Conservation (phyloP, 768 basidiomycete species). For the Mycena alexandri region DNA sequence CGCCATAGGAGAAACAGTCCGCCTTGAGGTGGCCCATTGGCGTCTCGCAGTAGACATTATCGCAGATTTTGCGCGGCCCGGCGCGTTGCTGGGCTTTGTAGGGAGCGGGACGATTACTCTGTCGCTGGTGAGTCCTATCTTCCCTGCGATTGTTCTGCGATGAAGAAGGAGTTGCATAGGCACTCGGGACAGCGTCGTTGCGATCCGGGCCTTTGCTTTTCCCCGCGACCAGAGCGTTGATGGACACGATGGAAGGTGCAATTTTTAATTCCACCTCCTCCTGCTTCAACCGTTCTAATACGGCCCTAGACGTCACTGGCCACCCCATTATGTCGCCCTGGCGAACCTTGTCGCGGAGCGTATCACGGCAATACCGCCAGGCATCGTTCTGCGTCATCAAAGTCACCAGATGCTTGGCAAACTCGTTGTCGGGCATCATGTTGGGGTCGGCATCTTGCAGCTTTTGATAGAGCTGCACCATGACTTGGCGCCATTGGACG, state of each 20-base stretch:
- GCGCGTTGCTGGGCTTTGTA: too few species aligned
- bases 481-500: slow-evolving; percentile 17
- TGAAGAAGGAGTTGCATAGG: too few species aligned
- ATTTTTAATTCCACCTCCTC: slow-evolving; percentile 19
- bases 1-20: slow-evolving; percentile 48
- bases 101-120: too few species aligned
- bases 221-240: background rate
- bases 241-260: slow-evolving; percentile 12
- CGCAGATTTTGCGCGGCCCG: too few species aligned
- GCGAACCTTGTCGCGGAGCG: slow-evolving; percentile 10
- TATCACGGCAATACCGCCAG: slow-evolving; percentile 21
- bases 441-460: slow-evolving; percentile 9
- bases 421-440: slow-evolving; percentile 31
- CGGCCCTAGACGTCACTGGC: background rate
- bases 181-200: slow-evolving; percentile 6
- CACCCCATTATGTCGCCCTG: background rate
- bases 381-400: slow-evolving; percentile 7
- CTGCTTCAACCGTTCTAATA: slow-evolving; percentile 7
- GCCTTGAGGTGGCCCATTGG: slow-evolving; percentile 38
- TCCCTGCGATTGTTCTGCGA: slow-evolving; percentile 1
- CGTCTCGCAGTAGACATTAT: slow-evolving; percentile 38
- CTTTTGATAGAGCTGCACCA: slow-evolving; percentile 24
- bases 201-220: background rate
- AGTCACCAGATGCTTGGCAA: slow-evolving; percentile 27
- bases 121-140: too few species aligned